phyloP scores from a whole-genome alignment of 495 filamentous ascomycete species.

The Penicillium coprophilum region DNA sequence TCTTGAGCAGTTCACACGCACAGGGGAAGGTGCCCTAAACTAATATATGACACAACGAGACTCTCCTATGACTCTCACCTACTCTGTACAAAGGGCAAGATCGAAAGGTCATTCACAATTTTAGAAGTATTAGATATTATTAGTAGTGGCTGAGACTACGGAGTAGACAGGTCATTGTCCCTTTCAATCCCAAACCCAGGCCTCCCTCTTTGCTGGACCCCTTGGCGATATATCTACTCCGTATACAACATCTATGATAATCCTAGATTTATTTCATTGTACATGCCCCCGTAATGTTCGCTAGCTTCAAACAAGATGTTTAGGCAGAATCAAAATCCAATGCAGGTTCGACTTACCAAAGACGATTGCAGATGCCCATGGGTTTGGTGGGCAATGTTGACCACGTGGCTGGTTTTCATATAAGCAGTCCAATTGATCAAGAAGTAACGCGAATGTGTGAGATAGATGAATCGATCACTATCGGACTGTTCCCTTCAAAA shows the following conservation, averaged over 20 bases:
- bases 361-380: background rate
- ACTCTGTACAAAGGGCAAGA: background rate
- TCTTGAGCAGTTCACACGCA: background rate
- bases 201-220: background rate
- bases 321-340: background rate
- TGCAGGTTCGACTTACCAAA: background rate
- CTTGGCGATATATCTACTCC: background rate
- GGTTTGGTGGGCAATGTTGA: background rate
- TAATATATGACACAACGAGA: background rate
- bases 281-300: background rate
- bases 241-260: too few relatives aligned
- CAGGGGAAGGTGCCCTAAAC: background rate
- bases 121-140: background rate
- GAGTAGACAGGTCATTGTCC: background rate
- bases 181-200: background rate
- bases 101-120: background rate
- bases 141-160: background rate
- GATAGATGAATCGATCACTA: background rate
- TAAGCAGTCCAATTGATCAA: background rate
- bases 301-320: background rate
- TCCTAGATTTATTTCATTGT: background rate
- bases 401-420: slow-evolving; percentile 3
- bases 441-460: background rate
- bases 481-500: background rate
- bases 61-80: background rate